Conservation (phyloP, 148 eudicot species). For the Agrostemma githago region DNA sequence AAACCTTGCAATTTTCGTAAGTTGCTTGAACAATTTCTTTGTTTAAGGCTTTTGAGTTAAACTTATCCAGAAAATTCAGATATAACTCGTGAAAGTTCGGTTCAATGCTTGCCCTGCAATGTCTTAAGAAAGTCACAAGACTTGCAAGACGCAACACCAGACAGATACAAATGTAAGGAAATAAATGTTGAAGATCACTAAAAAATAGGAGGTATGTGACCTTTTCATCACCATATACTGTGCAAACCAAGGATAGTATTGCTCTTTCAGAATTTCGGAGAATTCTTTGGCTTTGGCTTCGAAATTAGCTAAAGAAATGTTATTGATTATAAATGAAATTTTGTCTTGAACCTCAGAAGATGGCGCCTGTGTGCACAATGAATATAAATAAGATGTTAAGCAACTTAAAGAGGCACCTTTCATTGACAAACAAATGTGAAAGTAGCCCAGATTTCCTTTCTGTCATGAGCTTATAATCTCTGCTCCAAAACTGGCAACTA, state of each 20-base stretch:
- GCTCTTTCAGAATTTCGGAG: slow-evolving; percentile 66
- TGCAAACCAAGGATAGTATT: slow-evolving; percentile 90
- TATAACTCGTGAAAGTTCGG: slow-evolving; percentile 91
- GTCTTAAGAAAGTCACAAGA: slow-evolving; percentile 6
- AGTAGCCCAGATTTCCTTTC: neutral
- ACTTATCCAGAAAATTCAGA: slow-evolving; percentile 86
- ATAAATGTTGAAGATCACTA: neutral
- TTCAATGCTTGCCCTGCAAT: slow-evolving; percentile 88
- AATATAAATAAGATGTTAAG: slow-evolving; percentile 12
- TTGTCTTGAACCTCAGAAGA: slow-evolving; percentile 85
- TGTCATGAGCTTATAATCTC: neutral
- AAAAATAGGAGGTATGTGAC: slow-evolving; percentile 27
- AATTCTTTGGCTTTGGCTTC: slow-evolving; percentile 93
- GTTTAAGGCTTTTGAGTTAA: slow-evolving; percentile 57
- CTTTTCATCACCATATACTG: slow-evolving; percentile 98
- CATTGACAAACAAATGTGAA: neutral
- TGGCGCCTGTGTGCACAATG: slow-evolving; percentile 58
- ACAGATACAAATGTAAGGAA: neutral
- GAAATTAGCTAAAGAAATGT: slow-evolving; percentile 58
- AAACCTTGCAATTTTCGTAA: slow-evolving; percentile 95
- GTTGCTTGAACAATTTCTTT: slow-evolving; percentile 75
- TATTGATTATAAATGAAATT: slow-evolving; percentile 80
- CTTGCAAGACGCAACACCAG: neutral
- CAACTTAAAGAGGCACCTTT: neutral
- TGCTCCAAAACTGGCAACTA: neutral